Percentiles rank a stretch among this genome's conserved stretches.
Conservation (phyloP, 1,139 yeast species). For the Yamadazyma sp. region DNA sequence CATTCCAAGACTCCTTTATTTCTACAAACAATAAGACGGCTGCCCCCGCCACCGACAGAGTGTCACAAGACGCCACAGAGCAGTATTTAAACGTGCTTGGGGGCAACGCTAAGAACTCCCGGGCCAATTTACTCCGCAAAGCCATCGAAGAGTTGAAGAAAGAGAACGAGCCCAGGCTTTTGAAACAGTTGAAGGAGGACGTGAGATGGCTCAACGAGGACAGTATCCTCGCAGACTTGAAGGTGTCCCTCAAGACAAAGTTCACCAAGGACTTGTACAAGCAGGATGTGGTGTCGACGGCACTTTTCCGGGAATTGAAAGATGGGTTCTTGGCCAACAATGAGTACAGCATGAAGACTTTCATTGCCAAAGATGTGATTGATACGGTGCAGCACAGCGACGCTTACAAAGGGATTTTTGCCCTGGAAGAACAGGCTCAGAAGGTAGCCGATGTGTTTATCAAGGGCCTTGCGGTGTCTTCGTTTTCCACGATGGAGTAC, state of each 20-base stretch:
- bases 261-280: slow-evolving; percentile 22
- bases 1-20: no score
- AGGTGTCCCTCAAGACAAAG: slow-evolving; percentile 16
- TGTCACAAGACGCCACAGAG: slow-evolving; percentile 6
- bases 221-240: slow-evolving; percentile 10
- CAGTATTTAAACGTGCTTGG: slow-evolving; percentile 4
- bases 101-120: not conserved
- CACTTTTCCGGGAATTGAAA: slow-evolving; percentile 23
- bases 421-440: not conserved
- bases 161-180: slow-evolving; percentile 10
- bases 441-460: not conserved
- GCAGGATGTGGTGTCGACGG: slow-evolving; percentile 19
- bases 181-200: slow-evolving; percentile 14
- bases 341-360: slow-evolving; percentile 17
- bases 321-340: slow-evolving; percentile 21
- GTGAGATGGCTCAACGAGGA: slow-evolving; percentile 13
- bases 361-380: slow-evolving; percentile 21
- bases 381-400: slow-evolving; percentile 10
- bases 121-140: slow-evolving; percentile 6
- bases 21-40: no score
- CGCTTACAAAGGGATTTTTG: not conserved
- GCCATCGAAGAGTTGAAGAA: slow-evolving; percentile 11
- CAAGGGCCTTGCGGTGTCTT: not conserved
- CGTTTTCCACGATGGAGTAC: no score
- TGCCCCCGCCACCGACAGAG: not conserved